Base-by-base conservation (phyloP, 345 rosid species). In the Noccaea bulbosa region DNA sequence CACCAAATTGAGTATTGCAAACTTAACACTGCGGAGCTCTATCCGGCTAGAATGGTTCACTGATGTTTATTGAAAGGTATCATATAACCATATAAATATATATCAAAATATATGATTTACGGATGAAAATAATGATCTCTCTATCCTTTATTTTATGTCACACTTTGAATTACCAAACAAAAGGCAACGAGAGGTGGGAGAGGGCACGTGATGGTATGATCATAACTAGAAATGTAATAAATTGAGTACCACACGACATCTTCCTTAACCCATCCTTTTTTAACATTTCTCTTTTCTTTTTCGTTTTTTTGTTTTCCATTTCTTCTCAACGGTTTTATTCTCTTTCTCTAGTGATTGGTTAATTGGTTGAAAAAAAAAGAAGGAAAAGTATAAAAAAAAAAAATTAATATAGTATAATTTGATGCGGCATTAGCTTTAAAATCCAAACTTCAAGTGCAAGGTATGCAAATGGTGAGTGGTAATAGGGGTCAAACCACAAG, bases 181-280 rank as follows among this genome's bases (percentile, higher is more conserved):
- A 64, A 64, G 58, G 38, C 20, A 12, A 43, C 46, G 54, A 43
- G 55, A 52, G 30, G 55, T 62, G 32, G 46, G 38, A 22, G 39
- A 62, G 43, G 43, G 66, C 77, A 73, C 67, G 66, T 73, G 77
- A 57, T 49, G 49, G 12, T 47, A 40, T 47, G 48, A 48, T 63
- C 66, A 49, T 20, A 65, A 57, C 67, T 73, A 65, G 27, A 73
- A 73, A 73, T 65, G 61, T 9, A 27, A 49, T 49, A 65, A 65
- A 57, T 48, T 33, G 77, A 73, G 77, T 65, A 66, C 66, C 77
- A 65, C 71, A 73, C 77, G 77, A 65, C 51, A 73, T 65, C 67
- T 65, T 65, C 61, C 60, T 65, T 49, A 65, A 73, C 72, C 60
- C 66, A 48, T 48, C 16, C n/a, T 48, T n/a, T 69, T 65, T 48